Percentiles rank a stretch among this genome's conserved stretches.
Conservation (phyloP, 192 early-diverging fungal genomes). For the Podila minutissima region DNA sequence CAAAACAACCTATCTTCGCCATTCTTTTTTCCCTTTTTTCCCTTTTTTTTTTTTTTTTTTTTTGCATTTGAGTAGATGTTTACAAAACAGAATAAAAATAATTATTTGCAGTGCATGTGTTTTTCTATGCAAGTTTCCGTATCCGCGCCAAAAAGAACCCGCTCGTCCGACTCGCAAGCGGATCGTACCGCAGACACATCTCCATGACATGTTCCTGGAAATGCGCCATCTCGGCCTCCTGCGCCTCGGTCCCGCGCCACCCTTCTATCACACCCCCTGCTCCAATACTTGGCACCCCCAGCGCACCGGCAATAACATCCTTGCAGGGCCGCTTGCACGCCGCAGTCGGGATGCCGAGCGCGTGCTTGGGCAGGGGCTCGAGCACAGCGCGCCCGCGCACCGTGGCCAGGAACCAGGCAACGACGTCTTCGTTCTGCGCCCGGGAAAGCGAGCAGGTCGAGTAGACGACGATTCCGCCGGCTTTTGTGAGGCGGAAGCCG, state of each 20-base stretch:
- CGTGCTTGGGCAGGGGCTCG: constrained; percentile 63
- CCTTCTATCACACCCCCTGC: not conserved
- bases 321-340: constrained; percentile 25
- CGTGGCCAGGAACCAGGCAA: constrained; percentile 78
- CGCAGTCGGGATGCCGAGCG: constrained; percentile 29
- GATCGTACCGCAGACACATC: constrained; percentile 73
- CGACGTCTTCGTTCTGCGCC: constrained; percentile 88
- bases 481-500: constrained; percentile 78
- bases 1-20: not conserved
- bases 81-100: not conserved
- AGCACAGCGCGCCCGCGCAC: constrained; percentile 56
- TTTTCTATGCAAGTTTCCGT: constrained; percentile 58
- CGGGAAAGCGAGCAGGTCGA: constrained; percentile 82
- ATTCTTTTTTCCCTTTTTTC: too few species aligned
- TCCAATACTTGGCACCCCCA: constrained; percentile 15
- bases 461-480: constrained; percentile 88
- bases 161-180: constrained; percentile 70
- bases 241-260: constrained; percentile 18
- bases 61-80: not conserved
- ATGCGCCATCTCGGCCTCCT: constrained; percentile 31
- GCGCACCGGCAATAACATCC: constrained; percentile 14
- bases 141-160: constrained; percentile 87
- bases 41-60: not conserved
- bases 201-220: constrained; percentile 33
- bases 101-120: too few species aligned